Base-by-base conservation (phyloP, 371 early-diverging fungal species). In the Circinella minor region DNA sequence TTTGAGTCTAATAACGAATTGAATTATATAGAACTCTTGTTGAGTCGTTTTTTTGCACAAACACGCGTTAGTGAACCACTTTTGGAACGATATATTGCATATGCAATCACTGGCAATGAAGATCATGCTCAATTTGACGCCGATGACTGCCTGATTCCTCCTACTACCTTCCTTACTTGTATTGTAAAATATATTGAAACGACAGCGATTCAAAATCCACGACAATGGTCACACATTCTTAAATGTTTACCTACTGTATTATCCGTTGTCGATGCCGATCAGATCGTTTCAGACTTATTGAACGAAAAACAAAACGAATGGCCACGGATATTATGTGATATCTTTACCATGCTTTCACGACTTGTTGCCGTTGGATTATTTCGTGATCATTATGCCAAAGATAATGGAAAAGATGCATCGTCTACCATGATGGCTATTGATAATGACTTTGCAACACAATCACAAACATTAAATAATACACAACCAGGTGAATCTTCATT, bases 191-290 rank as follows among this genome's bases (percentile, higher is more conserved):
- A 68, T 43, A 73, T 66, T 9, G 74, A 78, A 39, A 34, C 62
- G 20, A 79, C 77, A 1, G 68, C 71, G 4, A 69, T 57, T 10
- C 48, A 68, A 20, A 68, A 81, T 36, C 73, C 78, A 8, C 68
- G 72, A 15, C 81, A 81, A 69, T 83, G 83, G 81, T 64, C 79
- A n/a, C 74, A 68, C 36, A 63, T 83, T 6, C 57, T 83, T 10
- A 68, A 73, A 38, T 48, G 75, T 6, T 39, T 80, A 9, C 74
- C 79, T 1, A 55, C 61, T 4, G 51, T 77, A 13, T 43, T 81
- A 0, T 36, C 61, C 17, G 27, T 59, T 15, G 54, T 80, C 36
- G 71, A 77, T 63, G 54, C 77, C n/a, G 78, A 79, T 39, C 63
- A 57, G 20, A 65, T 77, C 47, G 66, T 79, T 20, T 70, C 65